Percentiles rank a stretch among this genome's conserved stretches.
These are phyloP conservation scores for Kwoniella heveanensis DNA, from an alignment of 768 basidiomycete genomes.

Conservation along the genomic window DNA sequence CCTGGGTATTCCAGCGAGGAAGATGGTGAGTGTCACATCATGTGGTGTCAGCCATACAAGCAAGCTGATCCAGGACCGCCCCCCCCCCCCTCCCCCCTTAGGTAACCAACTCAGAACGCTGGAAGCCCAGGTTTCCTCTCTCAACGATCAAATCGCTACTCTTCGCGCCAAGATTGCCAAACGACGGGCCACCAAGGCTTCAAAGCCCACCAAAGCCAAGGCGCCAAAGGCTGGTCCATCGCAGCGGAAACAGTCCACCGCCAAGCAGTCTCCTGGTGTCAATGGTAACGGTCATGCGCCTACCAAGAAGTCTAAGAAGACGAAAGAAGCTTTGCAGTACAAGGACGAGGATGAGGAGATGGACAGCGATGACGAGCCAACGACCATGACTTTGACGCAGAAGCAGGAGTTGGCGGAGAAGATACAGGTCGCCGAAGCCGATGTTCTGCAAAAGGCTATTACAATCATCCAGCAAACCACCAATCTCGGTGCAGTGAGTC, in stretches of 20 bases:
- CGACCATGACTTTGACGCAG: conserved; percentile 79
- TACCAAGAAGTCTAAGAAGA: conserved; percentile 43
- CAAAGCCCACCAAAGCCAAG: conserved; percentile 28
- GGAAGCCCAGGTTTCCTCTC: conserved; percentile 15
- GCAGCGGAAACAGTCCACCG: conserved; percentile 37
- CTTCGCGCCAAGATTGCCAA: conserved; percentile 35
- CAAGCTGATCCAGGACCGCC: not conserved
- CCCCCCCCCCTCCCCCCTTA: too few species aligned
- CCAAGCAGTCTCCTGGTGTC: conserved; percentile 36
- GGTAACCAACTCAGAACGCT: conserved; percentile 15
- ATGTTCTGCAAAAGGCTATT: conserved; percentile 84
- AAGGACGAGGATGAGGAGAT: conserved; percentile 42
- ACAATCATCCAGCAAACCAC: conserved; percentile 94
- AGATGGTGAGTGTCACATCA: conserved; percentile 64
- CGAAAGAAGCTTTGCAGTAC: conserved; percentile 36
- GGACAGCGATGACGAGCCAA: conserved; percentile 38
- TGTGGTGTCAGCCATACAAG: conserved; percentile 35
- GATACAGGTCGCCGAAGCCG: conserved; percentile 79
- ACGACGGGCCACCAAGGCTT: conserved; percentile 16
- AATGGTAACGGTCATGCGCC: conserved; percentile 31
- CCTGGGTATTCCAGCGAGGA: conserved; percentile 67
- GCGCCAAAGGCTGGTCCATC: conserved; percentile 25
- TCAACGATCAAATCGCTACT: conserved; percentile 35
- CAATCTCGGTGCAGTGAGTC: conserved; percentile 84
- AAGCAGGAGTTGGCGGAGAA: conserved; percentile 98